A percentile compares a stretch with the other conserved stretches of the same genome.
These are phyloP conservation scores for Ceratocystis cacaofunesta DNA, from an alignment of 2,329 filamentous ascomycete genomes.

Conservation along the genomic window DNA sequence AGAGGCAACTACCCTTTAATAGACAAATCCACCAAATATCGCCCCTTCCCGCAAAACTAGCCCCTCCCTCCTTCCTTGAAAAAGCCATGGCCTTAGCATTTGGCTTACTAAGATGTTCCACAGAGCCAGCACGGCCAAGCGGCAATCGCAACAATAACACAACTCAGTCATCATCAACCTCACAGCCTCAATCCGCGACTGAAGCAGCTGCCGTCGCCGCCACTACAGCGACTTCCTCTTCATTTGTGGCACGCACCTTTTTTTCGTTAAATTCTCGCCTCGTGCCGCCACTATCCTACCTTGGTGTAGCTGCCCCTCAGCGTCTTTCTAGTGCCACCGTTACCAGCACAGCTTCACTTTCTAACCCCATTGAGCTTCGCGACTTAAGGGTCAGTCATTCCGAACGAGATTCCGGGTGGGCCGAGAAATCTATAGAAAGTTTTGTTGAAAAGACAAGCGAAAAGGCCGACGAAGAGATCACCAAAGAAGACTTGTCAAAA, in stretches of 20 bases:
- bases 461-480: neutral
- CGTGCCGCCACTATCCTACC: neutral
- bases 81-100: neutral
- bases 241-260: neutral
- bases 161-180: neutral
- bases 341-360: neutral
- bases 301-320: too few species aligned
- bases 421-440: neutral
- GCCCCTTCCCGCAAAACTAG: neutral
- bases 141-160: neutral
- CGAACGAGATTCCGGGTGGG: neutral
- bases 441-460: neutral
- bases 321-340: neutral
- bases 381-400: neutral
- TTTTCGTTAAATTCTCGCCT: neutral
- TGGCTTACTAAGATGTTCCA: conserved; percentile 12
- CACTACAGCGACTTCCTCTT: neutral
- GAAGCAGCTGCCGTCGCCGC: neutral
- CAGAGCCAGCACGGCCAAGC: neutral
- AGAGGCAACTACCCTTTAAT: neutral
- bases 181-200: neutral
- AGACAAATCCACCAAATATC: neutral
- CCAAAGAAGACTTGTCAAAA: neutral
- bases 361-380: conserved; percentile 7
- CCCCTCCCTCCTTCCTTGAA: neutral